Conservation (phyloP, 352 stramenopile genomes). For the Phytophthora citrophthora region DNA sequence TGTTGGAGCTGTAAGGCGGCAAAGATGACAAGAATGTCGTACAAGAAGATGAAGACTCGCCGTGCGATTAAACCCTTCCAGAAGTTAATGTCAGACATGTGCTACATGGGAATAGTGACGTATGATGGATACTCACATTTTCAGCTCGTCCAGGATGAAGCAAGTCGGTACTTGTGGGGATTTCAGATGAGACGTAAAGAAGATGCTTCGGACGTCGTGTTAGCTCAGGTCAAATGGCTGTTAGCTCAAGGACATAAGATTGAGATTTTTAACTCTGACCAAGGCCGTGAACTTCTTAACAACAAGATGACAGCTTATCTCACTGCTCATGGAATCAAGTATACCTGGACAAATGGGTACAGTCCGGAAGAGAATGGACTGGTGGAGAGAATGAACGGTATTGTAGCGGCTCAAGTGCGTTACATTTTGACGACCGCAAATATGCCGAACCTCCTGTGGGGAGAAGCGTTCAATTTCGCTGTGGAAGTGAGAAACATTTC, state of each 20-base stretch:
- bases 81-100: constrained; percentile 2
- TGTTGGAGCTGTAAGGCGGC: background rate
- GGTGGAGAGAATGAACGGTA: constrained; percentile 11
- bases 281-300: constrained; percentile 4
- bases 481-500: background rate
- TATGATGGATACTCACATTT: constrained; percentile 2
- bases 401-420: constrained; percentile 6
- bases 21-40: constrained; percentile 4
- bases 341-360: constrained; percentile 5
- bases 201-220: background rate
- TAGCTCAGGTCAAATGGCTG: background rate
- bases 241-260: background rate
- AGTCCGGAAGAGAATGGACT: constrained; percentile 8
- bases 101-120: background rate
- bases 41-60: background rate
- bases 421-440: constrained; percentile 2
- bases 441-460: background rate
- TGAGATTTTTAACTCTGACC: constrained; percentile 10
- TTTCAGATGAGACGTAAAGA: background rate
- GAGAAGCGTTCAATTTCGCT: constrained; percentile 12
- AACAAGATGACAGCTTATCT: constrained; percentile 2
- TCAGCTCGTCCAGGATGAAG: constrained; percentile 5
- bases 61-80: background rate
- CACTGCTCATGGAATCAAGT: background rate
- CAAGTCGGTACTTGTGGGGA: constrained; percentile 2